phyloP scores from a whole-genome alignment of 202 grass and related monocot genomes.

The Bolboschoenoplectus hybrid region DNA sequence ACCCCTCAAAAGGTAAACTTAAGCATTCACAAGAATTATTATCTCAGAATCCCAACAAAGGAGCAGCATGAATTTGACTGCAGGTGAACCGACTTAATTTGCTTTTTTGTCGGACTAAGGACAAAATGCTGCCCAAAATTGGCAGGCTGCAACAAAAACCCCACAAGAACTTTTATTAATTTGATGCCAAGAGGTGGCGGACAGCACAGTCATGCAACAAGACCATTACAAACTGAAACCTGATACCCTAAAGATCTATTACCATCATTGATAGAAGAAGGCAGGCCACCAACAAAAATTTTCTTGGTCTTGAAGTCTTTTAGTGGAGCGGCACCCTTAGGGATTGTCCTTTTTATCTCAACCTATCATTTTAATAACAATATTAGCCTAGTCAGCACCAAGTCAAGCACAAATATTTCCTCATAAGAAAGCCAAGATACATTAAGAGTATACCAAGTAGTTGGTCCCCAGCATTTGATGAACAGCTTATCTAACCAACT shows the following conservation, averaged over 20 bases:
- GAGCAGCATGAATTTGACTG: neutral
- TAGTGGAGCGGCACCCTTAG: constrained; percentile 77
- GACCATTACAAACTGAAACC: constrained; percentile 4
- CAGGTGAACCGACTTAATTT: neutral
- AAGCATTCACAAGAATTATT: neutral
- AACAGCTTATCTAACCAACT: neutral
- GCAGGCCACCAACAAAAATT: constrained; percentile 84
- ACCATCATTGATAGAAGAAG: constrained; percentile 68
- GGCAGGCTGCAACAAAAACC: neutral
- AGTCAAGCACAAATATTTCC: neutral
- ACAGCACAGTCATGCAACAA: neutral
- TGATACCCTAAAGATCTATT: neutral
- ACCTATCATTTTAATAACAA: constrained; percentile 53
- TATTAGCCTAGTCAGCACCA: constrained; percentile 21
- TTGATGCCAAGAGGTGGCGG: neutral
- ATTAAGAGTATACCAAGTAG: neutral
- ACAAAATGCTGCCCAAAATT: neutral
- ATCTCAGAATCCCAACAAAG: neutral
- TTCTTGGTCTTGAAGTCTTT: constrained; percentile 95
- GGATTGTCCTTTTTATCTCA: constrained; percentile 93
- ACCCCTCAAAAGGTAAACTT: neutral
- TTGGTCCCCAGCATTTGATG: neutral
- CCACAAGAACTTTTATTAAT: neutral
- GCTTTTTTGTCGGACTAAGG: neutral
- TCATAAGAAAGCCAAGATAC: neutral